A percentile compares a stretch with the other conserved stretches of the same genome.
These are phyloP conservation scores for Crithidia bombi DNA, from an alignment of 208 protist species.

Conservation along the genomic window DNA sequence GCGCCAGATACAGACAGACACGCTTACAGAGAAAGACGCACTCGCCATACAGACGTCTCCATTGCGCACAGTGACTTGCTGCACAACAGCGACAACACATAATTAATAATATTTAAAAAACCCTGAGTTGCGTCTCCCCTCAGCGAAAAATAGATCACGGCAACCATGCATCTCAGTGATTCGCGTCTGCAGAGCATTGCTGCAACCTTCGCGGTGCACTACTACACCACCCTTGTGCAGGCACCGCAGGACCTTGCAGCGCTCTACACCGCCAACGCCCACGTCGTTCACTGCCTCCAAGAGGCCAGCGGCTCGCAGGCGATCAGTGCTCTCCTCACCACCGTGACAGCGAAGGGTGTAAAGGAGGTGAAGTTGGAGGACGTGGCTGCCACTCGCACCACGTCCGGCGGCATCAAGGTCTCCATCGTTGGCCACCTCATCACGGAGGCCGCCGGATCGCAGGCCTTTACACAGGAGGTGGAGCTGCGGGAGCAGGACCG, in stretches of 20 bases:
- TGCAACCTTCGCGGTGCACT: constrained; percentile 69
- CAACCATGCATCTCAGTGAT: constrained; percentile 18
- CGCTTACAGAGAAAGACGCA: too few relatives aligned
- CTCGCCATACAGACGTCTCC: too few relatives aligned
- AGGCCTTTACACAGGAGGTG: constrained; percentile 69
- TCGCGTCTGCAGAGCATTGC: constrained; percentile 45
- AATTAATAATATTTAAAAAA: neutral
- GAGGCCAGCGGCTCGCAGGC: constrained; percentile 39
- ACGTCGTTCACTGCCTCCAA: constrained; percentile 46
- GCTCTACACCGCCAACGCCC: constrained; percentile 58
- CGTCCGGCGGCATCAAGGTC: constrained; percentile 44
- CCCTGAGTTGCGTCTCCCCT: neutral
- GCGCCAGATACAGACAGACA: too few relatives aligned
- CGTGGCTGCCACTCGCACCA: constrained; percentile 31
- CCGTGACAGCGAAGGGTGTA: constrained; percentile 26
- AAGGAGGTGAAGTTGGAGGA: constrained; percentile 42
- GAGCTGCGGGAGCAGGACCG: constrained; percentile 56
- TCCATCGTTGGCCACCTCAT: constrained; percentile 43
- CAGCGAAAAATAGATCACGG: neutral
- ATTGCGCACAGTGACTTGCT: too few relatives aligned
- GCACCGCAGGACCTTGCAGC: constrained; percentile 37
- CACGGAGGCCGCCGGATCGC: neutral
- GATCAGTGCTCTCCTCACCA: constrained; percentile 38
- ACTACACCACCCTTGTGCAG: constrained; percentile 72
- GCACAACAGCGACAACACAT: neutral